Conservation (phyloP, 139 green algal genomes). For the Chlamydomonas sp. region DNA sequence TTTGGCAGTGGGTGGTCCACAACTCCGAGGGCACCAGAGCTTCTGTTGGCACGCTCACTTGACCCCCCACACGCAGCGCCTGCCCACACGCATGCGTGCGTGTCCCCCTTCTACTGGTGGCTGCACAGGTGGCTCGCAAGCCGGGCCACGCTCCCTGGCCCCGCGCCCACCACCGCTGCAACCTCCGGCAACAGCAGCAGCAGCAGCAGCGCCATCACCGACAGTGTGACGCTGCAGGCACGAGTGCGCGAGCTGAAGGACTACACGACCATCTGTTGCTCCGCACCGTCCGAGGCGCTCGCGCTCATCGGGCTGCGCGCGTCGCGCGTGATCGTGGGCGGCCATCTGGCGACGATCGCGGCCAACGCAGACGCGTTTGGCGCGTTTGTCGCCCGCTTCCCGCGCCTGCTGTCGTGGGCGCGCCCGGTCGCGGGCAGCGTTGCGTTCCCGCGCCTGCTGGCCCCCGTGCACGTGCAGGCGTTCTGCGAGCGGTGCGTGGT, state of each 20-base stretch:
- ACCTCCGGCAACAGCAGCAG: background rate
- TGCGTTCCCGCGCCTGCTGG: no score
- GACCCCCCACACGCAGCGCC: no score
- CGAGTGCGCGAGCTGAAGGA: conserved; percentile 59
- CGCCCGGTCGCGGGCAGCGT: conserved; percentile 38
- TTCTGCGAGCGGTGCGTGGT: no score
- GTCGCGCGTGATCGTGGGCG: conserved; percentile 26
- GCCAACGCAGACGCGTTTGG: conserved; percentile 36
- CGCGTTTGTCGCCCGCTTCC: conserved; percentile 30
- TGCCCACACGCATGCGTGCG: no score
- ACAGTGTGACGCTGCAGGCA: conserved; percentile 19
- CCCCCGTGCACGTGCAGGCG: no score
- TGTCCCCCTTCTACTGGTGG: no score
- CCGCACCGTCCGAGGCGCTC: conserved; percentile 57
- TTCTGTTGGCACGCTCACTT: no score
- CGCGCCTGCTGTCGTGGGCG: conserved; percentile 38
- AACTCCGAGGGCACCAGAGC: no score
- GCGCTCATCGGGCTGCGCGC: conserved; percentile 52
- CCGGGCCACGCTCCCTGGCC: no score
- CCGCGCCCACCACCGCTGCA: no score
- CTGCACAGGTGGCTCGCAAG: no score
- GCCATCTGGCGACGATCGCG: conserved; percentile 35
- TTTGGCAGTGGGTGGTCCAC: no score
- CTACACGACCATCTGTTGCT: conserved; percentile 75
- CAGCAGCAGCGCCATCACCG: background rate